Percentiles rank a stretch among this genome's conserved stretches.
Evolutionary conservation across 371 early-diverging fungal species (phyloP).

Genomic region (Syncephalastrum monosporum): DNA sequence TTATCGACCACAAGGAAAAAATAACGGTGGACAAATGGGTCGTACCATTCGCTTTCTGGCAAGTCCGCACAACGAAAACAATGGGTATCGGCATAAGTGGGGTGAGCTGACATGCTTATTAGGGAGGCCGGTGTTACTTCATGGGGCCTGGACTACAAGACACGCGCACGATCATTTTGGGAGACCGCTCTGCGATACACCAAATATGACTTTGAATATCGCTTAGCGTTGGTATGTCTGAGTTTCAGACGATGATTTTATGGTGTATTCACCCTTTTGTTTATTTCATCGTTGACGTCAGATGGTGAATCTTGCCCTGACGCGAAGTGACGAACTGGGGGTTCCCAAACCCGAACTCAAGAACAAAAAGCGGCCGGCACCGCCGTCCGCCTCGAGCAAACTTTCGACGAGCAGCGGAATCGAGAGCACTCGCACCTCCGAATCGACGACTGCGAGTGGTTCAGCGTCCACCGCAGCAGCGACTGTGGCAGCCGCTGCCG

Average conservation of each 20-base stretch:
- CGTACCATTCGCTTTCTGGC: slow-evolving; percentile 63
- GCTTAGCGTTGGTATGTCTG: slow-evolving; percentile 40
- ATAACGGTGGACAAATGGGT: slow-evolving; percentile 56
- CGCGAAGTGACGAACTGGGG: slow-evolving; percentile 42
- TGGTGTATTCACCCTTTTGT: slow-evolving; percentile 3
- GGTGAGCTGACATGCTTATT: background rate
- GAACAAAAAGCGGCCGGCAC: slow-evolving; percentile 3
- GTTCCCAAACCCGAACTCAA: slow-evolving; percentile 15
- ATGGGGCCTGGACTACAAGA: slow-evolving; percentile 47
- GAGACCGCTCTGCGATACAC: slow-evolving; percentile 35
- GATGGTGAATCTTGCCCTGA: slow-evolving; percentile 44
- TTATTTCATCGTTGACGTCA: slow-evolving; percentile 3
- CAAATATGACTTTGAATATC: slow-evolving; percentile 52
- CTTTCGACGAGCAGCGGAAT: no score
- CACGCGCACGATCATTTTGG: slow-evolving; percentile 40
- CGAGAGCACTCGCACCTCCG: no score
- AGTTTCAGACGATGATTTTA: background rate
- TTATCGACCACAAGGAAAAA: slow-evolving; percentile 54
- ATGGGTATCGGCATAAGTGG: background rate
- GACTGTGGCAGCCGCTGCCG: no score
- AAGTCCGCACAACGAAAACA: slow-evolving; percentile 8
- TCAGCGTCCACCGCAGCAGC: no score
- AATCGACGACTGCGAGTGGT: no score
- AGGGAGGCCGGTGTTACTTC: slow-evolving; percentile 51
- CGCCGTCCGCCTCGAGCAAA: no score